A percentile compares a stretch with the other conserved stretches of the same genome.
phyloP scores from a whole-genome alignment of 1,284 basidiomycete genomes.

The Peniophora sp. region DNA sequence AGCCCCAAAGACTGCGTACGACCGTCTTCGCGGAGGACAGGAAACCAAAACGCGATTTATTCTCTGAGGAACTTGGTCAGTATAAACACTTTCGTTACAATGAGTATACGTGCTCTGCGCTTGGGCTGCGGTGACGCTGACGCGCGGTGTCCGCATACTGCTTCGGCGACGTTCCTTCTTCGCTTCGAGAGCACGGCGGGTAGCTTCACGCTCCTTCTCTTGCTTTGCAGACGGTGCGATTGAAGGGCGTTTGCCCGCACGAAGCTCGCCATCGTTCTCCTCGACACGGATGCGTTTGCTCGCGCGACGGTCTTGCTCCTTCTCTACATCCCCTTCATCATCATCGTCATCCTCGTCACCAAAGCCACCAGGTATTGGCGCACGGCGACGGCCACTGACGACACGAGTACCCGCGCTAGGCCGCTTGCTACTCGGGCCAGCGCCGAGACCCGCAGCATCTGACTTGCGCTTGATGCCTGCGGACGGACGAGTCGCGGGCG shows the following conservation, averaged over 20 bases:
- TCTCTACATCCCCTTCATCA: conserved; percentile 31
- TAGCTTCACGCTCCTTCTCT: conserved; percentile 46
- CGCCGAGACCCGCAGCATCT: conserved; percentile 29
- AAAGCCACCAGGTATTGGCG: conserved; percentile 48
- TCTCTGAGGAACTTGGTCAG: conserved; percentile 6
- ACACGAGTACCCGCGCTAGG: conserved; percentile 36
- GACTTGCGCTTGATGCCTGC: conserved; percentile 32
- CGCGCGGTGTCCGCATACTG: conserved; percentile 50
- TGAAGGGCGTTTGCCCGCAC: conserved; percentile 25
- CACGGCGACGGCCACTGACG: conserved; percentile 39
- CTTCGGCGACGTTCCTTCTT: conserved; percentile 60
- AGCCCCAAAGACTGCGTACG: conserved; percentile 30
- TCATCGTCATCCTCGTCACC: conserved; percentile 40
- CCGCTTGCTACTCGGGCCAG: conserved; percentile 25
- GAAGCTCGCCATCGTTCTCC: conserved; percentile 19
- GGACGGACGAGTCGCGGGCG: conserved; percentile 19
- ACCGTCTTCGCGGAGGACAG: conserved; percentile 30
- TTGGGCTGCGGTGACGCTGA: conserved; percentile 32
- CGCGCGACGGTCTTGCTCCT: conserved; percentile 16
- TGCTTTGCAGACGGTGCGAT: conserved; percentile 28
- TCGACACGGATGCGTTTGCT: conserved; percentile 33
- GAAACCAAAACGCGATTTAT: conserved; percentile 29
- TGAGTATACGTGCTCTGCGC: conserved; percentile 15
- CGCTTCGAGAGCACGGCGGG: conserved; percentile 52
- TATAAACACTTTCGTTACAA: background rate